Conservation (phyloP, 805 yeast genomes). For the Suhomyces sp. region DNA sequence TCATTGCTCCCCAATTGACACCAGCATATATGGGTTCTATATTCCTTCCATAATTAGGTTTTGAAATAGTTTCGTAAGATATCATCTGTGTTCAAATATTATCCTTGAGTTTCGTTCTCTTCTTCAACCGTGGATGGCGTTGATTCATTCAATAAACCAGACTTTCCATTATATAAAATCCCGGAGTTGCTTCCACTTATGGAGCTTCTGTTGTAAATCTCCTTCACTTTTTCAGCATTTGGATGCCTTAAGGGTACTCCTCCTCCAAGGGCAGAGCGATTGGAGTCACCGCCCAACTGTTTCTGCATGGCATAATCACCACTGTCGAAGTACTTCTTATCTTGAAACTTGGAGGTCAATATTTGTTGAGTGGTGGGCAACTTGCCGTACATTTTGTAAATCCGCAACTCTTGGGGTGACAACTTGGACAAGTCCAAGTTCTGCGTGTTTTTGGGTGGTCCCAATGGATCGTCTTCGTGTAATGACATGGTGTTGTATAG, state of each 20-base stretch:
- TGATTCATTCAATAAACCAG: constrained; percentile 54
- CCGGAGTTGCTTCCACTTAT: constrained; percentile 50
- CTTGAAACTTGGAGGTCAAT: constrained; percentile 72
- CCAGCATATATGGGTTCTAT: no score
- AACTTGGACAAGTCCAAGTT: constrained; percentile 55
- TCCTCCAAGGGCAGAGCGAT: constrained; percentile 29
- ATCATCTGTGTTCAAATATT: background rate
- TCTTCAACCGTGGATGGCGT: constrained; percentile 28
- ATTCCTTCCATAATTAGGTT: no score
- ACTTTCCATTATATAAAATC: constrained; percentile 48
- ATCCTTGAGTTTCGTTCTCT: constrained; percentile 9
- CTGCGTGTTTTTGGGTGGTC: constrained; percentile 45
- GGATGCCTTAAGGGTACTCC: constrained; percentile 47
- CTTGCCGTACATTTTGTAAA: constrained; percentile 80
- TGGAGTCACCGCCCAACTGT: constrained; percentile 32
- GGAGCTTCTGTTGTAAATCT: constrained; percentile 56
- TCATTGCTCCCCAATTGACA: no score
- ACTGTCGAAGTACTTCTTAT: constrained; percentile 88
- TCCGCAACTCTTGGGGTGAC: constrained; percentile 75
- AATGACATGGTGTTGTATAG: constrained; percentile 26
- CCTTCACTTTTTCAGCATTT: constrained; percentile 57
- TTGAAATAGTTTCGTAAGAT: background rate
- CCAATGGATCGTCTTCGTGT: constrained; percentile 51
- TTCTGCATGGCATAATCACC: constrained; percentile 88
- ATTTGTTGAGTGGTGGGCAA: constrained; percentile 80